Evolutionary conservation across 2,329 filamentous ascomycete genomes (phyloP), one percentile per base, ranked within the genome.

Genomic region (Colletotrichum viniferum): DNA sequence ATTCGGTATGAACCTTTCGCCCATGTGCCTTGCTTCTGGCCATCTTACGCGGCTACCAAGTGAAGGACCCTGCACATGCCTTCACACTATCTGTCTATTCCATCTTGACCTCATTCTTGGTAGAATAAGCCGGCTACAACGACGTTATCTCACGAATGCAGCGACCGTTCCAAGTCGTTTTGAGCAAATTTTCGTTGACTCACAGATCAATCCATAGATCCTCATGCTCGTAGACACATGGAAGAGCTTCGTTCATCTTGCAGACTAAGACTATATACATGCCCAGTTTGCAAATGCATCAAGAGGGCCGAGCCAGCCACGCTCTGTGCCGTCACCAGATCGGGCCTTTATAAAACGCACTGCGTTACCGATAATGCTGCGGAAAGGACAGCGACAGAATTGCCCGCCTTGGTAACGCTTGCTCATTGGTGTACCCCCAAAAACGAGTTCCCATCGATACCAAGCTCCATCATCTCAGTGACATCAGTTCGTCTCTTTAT

Each of bases 1-100:
- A 0, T 21, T 2, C 1, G 0, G n/a, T 0, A 1, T 7, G 0
- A 48, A 48, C n/a, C n/a, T 52, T 3, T 52, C 43, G 1, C n/a
- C n/a, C 2, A 52, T 13, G 10, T 7, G n/a, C 43, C 2, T 52
- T 21, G 43, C 4, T 52, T 2, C 43, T 48, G 43, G 1, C 1
- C 43, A 48, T 21, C 1, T 21, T 0, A 3, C 2, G 38, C 38
- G n/a, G 18, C 3, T 43, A 48, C 5, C 43, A n/a, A 24, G 6
- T 3, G 0, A 21, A 21, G 3, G 43, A 21, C n/a, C 0, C 0
- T 7, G 0, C 43, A 7, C 10, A 21, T 21, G 43, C 10, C 7
- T 52, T 24, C 6, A 4, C 6, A 4, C 3, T 4, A 24, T 4
- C 2, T 12, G 13, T 13, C n/a, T 52, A 7, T 52, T 13, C 3